These are phyloP conservation scores for Globisporangium nodosum DNA, from an alignment of 352 stramenopile genomes.

Conservation along the genomic window DNA sequence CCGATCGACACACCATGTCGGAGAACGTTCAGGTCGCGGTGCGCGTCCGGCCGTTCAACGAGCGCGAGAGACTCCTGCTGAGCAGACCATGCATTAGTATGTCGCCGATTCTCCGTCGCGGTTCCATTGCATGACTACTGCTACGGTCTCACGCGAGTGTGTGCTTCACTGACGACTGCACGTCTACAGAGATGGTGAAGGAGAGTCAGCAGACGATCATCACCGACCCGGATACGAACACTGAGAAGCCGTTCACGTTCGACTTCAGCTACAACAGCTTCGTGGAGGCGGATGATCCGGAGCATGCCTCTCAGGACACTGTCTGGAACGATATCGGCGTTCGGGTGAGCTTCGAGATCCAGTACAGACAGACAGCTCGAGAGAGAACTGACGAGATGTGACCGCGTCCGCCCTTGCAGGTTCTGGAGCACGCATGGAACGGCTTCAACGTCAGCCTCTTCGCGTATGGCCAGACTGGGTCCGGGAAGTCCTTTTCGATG, in stretches of 20 bases:
- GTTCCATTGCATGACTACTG: not conserved
- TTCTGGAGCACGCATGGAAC: constrained; percentile 87
- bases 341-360: constrained; percentile 24
- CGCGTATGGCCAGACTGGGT: constrained; percentile 83
- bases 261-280: constrained; percentile 90
- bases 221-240: constrained; percentile 68
- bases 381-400: not conserved
- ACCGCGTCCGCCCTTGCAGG: constrained; percentile 13
- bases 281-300: constrained; percentile 35
- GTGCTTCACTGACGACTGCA: too few relatives aligned
- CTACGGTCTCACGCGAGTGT: not conserved
- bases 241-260: constrained; percentile 82
- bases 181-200: constrained; percentile 57
- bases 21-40: constrained; percentile 85
- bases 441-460: constrained; percentile 89
- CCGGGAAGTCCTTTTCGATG: constrained; percentile 87
- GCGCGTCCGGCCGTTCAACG: constrained; percentile 76
- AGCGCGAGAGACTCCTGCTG: constrained; percentile 69
- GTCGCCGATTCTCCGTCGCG: not conserved
- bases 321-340: constrained; percentile 86
- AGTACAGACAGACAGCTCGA: not conserved
- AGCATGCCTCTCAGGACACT: constrained; percentile 70
- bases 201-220: constrained; percentile 82
- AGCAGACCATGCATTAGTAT: constrained; percentile 68
- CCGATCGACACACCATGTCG: constrained; percentile 31